A percentile compares a stretch with the other conserved stretches of the same genome.
Evolutionary conservation across 2,329 filamentous ascomycete species (phyloP).

Genomic region (Fusarium phyllophilum): DNA sequence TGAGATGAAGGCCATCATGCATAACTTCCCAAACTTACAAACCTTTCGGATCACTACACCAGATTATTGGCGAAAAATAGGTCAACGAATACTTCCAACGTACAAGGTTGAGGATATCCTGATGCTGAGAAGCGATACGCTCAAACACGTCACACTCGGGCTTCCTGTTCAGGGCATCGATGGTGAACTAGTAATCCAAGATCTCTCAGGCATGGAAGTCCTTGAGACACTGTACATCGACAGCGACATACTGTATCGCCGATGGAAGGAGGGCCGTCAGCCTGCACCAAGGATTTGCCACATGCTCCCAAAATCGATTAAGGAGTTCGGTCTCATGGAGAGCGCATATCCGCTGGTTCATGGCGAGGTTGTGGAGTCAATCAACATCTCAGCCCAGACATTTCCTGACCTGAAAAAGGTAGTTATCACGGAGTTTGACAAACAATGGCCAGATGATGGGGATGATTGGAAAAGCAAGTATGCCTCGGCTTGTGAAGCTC

Average conservation of each 20-base stretch:
- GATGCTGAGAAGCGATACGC: not conserved
- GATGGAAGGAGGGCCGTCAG: not conserved
- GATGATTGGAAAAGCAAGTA: not conserved
- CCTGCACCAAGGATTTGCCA: not conserved
- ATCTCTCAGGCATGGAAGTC: not conserved
- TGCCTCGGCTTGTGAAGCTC: not conserved
- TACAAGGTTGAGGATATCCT: not conserved
- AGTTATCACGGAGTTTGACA: not conserved
- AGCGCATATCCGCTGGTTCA: not conserved
- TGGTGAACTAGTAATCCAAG: not conserved
- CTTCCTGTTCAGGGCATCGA: not conserved
- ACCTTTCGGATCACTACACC: not conserved
- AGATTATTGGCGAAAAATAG: not conserved
- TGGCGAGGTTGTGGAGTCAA: not conserved
- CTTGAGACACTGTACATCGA: not conserved
- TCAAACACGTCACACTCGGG: not conserved
- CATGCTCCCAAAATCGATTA: not conserved
- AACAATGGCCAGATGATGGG: not conserved
- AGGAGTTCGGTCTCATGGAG: not conserved
- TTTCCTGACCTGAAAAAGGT: not conserved
- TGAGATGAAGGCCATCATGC: not conserved
- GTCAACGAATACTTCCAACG: rapidly evolving
- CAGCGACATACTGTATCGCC: not conserved
- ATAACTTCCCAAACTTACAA: not conserved
- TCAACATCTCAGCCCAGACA: not conserved